Conservation (phyloP, 1,284 basidiomycete genomes). For the Meira nashicola region DNA sequence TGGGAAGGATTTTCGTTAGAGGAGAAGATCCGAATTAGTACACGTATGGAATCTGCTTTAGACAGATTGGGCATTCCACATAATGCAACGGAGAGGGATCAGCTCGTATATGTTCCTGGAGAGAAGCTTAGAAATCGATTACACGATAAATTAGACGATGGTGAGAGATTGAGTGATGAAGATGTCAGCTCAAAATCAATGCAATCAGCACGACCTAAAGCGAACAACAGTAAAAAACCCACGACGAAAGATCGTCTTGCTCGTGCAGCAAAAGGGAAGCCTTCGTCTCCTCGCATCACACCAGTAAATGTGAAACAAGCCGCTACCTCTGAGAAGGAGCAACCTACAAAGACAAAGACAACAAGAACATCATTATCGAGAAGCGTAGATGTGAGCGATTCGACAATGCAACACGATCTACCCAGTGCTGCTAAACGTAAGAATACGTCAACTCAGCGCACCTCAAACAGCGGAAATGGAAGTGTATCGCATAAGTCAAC, state of each 20-base stretch:
- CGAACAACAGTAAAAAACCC: background rate
- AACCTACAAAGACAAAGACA: background rate
- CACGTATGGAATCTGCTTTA: background rate
- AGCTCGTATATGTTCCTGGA: background rate
- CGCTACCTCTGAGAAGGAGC: background rate
- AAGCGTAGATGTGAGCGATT: background rate
- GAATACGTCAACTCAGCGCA: background rate
- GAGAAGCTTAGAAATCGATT: background rate
- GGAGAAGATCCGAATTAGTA: background rate
- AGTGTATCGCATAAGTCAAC: background rate
- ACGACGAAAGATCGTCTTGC: slow-evolving; percentile 6
- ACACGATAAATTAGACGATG: background rate
- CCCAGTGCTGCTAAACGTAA: background rate
- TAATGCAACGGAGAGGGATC: background rate
- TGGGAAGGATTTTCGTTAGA: background rate
- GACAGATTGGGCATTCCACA: background rate
- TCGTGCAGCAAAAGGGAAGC: slow-evolving; percentile 9
- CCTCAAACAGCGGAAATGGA: background rate
- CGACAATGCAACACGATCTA: background rate
- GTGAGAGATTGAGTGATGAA: background rate
- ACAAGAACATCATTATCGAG: background rate
- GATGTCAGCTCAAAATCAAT: background rate
- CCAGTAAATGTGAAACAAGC: background rate
- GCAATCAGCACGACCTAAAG: background rate
- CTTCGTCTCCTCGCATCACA: background rate